Evolutionary conservation across 1,139 yeast species (phyloP).

Genomic region (Hyphopichia burtonii): DNA sequence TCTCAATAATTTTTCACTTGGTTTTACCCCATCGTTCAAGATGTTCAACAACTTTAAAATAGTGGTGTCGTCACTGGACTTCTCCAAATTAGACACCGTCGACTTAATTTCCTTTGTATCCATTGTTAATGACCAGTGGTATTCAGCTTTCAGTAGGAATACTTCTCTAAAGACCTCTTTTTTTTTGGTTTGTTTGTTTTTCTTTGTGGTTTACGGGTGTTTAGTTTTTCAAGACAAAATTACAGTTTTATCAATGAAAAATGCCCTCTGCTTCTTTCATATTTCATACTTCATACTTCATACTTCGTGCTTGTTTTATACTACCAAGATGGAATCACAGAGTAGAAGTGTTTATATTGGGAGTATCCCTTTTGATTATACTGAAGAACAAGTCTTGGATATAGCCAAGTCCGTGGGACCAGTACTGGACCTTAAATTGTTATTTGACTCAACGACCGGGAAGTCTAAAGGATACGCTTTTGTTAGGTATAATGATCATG

Average conservation of each 20-base stretch:
- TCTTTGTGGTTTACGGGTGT: neutral
- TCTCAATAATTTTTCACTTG: slow-evolving; percentile 80
- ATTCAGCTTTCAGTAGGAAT: neutral
- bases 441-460: slow-evolving; percentile 88
- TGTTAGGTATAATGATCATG: slow-evolving; percentile 71
- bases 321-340: slow-evolving; percentile 19
- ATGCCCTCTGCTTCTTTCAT: too few species aligned
- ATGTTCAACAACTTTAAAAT: slow-evolving; percentile 65
- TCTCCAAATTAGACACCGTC: slow-evolving; percentile 70
- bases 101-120: slow-evolving; percentile 73
- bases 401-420: slow-evolving; percentile 86
- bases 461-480: slow-evolving; percentile 90
- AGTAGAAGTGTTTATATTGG: slow-evolving; percentile 34
- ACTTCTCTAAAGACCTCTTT: neutral
- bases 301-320: too few species aligned
- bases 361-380: slow-evolving; percentile 47
- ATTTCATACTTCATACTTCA: too few species aligned
- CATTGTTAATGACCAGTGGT: slow-evolving; percentile 38
- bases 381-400: slow-evolving; percentile 86
- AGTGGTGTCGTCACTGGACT: slow-evolving; percentile 65
- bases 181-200: neutral
- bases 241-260: too few species aligned
- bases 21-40: slow-evolving; percentile 71
- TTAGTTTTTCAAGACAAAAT: neutral
- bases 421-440: slow-evolving; percentile 68